phyloP scores from a whole-genome alignment of 768 basidiomycete species.

The Pleurotus sapidus region DNA sequence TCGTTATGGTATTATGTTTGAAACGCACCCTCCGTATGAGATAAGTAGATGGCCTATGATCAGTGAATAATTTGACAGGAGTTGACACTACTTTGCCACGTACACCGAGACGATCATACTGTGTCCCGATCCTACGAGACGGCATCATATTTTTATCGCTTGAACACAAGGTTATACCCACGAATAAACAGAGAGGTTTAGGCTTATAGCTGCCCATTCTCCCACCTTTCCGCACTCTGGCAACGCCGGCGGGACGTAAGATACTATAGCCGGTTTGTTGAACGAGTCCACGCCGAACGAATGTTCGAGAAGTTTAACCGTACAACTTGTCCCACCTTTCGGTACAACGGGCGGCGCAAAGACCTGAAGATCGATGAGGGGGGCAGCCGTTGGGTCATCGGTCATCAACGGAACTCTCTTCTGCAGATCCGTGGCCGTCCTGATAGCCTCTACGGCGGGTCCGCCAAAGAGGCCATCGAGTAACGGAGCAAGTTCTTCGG shows the following conservation, averaged over 20 bases:
- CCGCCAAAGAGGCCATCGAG: slow-evolving; percentile 14
- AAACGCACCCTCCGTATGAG: slow-evolving; percentile 52
- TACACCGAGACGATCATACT: slow-evolving; percentile 52
- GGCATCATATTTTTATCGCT: not conserved
- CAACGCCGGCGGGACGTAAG: slow-evolving; percentile 45
- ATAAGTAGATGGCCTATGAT: slow-evolving; percentile 43
- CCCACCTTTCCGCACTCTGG: slow-evolving; percentile 47
- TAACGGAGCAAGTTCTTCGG: slow-evolving; percentile 19
- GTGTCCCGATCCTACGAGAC: slow-evolving; percentile 42
- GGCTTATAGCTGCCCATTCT: slow-evolving; percentile 54
- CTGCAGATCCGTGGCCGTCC: slow-evolving; percentile 6
- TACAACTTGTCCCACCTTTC: slow-evolving; percentile 20
- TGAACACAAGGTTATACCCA: slow-evolving; percentile 10
- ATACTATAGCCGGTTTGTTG: slow-evolving; percentile 22
- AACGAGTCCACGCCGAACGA: slow-evolving; percentile 28
- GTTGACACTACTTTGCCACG: slow-evolving; percentile 10
- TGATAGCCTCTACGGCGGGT: not conserved
- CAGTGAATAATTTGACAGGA: slow-evolving; percentile 11
- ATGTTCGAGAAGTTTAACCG: slow-evolving; percentile 22
- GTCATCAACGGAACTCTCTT: slow-evolving; percentile 25
- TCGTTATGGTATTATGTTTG: not conserved
- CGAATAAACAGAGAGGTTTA: slow-evolving; percentile 58
- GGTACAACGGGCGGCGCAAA: slow-evolving; percentile 27
- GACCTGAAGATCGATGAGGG: slow-evolving; percentile 27
- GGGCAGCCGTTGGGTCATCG: slow-evolving; percentile 22